Conservation (phyloP, 768 basidiomycete genomes). For the Boletales sp. region DNA sequence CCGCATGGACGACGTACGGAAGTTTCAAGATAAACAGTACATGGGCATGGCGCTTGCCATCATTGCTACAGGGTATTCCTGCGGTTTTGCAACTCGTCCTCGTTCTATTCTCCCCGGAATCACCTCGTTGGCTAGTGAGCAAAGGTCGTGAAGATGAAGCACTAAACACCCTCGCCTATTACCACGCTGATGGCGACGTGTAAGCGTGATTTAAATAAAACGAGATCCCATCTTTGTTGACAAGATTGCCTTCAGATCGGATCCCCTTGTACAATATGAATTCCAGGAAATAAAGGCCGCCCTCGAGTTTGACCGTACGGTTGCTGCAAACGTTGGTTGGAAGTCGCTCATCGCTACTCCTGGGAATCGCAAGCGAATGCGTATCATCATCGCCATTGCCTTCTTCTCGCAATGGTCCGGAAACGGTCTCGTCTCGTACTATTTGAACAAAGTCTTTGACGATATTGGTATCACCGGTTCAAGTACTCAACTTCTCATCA, state of each 20-base stretch:
- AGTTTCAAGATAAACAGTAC: conserved; percentile 64
- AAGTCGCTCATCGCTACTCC: conserved; percentile 59
- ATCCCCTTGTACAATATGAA: conserved; percentile 70
- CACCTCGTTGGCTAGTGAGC: conserved; percentile 78
- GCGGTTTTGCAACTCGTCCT: conserved; percentile 63
- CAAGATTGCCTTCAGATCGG: conserved; percentile 35
- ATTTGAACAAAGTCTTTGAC: conserved; percentile 70
- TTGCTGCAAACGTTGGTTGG: conserved; percentile 61
- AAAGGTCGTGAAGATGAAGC: conserved; percentile 74
- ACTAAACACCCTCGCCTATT: conserved; percentile 67
- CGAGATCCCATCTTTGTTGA: neutral
- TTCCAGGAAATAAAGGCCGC: conserved; percentile 80
- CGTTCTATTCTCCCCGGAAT: conserved; percentile 74
- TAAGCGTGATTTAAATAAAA: conserved; percentile 22
- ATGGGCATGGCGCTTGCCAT: conserved; percentile 85
- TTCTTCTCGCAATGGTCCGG: conserved; percentile 89
- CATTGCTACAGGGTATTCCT: conserved; percentile 66
- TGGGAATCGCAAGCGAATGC: conserved; percentile 75
- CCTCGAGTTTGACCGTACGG: conserved; percentile 62
- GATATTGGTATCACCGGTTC: conserved; percentile 62
- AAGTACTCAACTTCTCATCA: conserved; percentile 72
- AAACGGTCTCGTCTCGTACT: conserved; percentile 82
- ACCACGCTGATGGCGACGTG: conserved; percentile 76
- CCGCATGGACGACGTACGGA: conserved; percentile 85
- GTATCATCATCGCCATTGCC: conserved; percentile 71